Conservation (phyloP, 2,329 filamentous ascomycete genomes). For the Blastomyces emzantsi region DNA sequence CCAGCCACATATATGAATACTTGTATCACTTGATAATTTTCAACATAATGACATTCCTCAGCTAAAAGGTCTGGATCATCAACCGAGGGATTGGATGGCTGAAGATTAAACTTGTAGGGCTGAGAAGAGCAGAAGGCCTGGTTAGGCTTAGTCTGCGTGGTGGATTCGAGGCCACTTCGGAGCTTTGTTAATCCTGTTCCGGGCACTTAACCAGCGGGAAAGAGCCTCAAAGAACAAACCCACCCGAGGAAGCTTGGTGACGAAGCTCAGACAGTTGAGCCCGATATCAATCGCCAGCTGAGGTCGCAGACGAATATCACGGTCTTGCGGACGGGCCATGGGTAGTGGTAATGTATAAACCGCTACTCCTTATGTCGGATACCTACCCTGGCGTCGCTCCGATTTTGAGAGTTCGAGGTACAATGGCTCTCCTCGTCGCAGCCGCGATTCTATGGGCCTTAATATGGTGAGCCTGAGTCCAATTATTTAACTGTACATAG, state of each 20-base stretch:
- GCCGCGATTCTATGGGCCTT: slow-evolving; percentile 42
- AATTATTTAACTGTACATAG: background rate
- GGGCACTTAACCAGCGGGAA: background rate
- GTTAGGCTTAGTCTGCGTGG: background rate
- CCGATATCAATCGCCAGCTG: background rate
- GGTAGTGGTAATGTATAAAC: slow-evolving; percentile 39
- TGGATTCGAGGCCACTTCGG: background rate
- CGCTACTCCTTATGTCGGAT: slow-evolving; percentile 38
- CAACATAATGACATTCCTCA: background rate
- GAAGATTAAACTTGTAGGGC: background rate
- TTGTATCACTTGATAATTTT: background rate
- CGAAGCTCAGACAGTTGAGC: background rate
- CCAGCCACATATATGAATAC: background rate
- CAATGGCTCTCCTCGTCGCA: slow-evolving; percentile 42
- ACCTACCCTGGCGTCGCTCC: slow-evolving; percentile 40
- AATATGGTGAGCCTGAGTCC: slow-evolving; percentile 35
- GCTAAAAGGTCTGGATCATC: background rate
- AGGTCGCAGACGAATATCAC: slow-evolving; percentile 1
- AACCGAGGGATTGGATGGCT: too few species aligned
- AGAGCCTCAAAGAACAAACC: background rate
- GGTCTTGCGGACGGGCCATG: slow-evolving; percentile 17
- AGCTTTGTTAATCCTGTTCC: background rate
- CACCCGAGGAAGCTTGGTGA: background rate
- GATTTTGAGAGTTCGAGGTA: slow-evolving; percentile 40
- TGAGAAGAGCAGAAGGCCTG: background rate